These are phyloP conservation scores for Komagataella ulmi DNA, from an alignment of 805 yeast species.

Conservation along the genomic window DNA sequence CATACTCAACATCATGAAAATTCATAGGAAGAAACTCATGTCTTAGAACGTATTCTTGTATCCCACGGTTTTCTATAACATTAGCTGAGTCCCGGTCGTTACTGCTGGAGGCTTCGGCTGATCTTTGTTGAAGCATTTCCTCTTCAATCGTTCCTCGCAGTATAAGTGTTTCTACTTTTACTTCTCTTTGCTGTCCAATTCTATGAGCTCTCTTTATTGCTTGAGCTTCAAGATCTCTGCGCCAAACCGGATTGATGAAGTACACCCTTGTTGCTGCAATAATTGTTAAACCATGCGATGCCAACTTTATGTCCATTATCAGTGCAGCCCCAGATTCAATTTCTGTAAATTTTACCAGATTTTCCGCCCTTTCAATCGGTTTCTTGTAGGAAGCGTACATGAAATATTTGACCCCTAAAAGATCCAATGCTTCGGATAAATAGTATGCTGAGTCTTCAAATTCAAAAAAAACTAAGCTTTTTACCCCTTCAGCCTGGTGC, in stretches of 20 bases:
- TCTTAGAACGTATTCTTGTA: conserved; percentile 38
- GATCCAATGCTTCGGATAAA: conserved; percentile 48
- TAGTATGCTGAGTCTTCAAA: conserved; percentile 63
- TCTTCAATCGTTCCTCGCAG: conserved; percentile 53
- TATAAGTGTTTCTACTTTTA: conserved; percentile 55
- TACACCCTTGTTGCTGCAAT: conserved; percentile 57
- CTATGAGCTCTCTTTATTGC: conserved; percentile 70
- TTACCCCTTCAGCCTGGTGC: conserved; percentile 30
- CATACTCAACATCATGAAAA: conserved; percentile 19
- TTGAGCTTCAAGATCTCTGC: conserved; percentile 55
- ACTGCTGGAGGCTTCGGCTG: background rate
- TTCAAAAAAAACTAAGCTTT: conserved; percentile 55
- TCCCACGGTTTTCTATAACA: conserved; percentile 45
- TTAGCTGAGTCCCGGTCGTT: conserved; percentile 12
- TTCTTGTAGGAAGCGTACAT: conserved; percentile 52
- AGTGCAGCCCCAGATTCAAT: conserved; percentile 36
- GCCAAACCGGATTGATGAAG: conserved; percentile 66
- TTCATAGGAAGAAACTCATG: conserved; percentile 29
- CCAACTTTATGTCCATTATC: conserved; percentile 54
- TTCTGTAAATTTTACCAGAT: conserved; percentile 34
- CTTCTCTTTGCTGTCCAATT: conserved; percentile 56
- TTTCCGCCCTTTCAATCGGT: conserved; percentile 33
- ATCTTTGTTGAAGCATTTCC: conserved; percentile 37
- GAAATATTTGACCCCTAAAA: conserved; percentile 45
- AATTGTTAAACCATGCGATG: conserved; percentile 60